Base-by-base conservation (phyloP, 306 rosid species). In the Cucumis sativus region DNA sequence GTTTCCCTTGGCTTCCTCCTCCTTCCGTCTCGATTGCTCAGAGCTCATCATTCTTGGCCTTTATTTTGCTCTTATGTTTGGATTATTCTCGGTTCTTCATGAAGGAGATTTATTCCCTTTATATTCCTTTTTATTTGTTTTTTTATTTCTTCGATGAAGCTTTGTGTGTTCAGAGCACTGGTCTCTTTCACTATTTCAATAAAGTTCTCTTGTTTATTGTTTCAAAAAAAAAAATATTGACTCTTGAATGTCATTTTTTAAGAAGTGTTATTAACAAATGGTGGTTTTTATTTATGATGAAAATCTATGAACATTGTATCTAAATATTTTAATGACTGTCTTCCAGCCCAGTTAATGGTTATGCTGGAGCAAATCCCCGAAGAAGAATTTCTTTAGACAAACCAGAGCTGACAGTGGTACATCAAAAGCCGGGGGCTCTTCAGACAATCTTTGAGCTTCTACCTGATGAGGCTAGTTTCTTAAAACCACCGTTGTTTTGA, bases 341-440 rank as follows among this genome's bases (percentile, higher is more conserved):
- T 17, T 52, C 57, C 54, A 94, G 96, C 84, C 74, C 28, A 57
- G 74, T 70, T 80, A 90, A 89, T 88, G 96, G 94, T 78, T 91
- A 83, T 84, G 83, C 86, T 8, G 98, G 95, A 86, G 84, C 85
- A 49, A 91, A 84, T 85, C 49, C 85, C 79, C 89, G 96, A 78
- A 90, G 91, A 87, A 84, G 96, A 84, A 79, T 85, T 78, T 80
- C 98, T 79, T 79, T 81, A 75, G 97, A 92, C 79, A 88, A 74
- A 74, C 89, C 83, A 84, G 97, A 86, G 75, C 93, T 94, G 7
- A 92, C 95, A 23, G 91, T 94, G 67, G 98, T 94, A 83, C 89
- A 89, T 86, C 98, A 94, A 85, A 94, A 94, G 87, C 96, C 98
- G 47, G 98, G 97, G 63, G 97, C 96, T 81, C 97, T 95, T 65